These are phyloP conservation scores for Dissoconium aciculare DNA, from an alignment of 2,329 filamentous ascomycete genomes.

Conservation along the genomic window DNA sequence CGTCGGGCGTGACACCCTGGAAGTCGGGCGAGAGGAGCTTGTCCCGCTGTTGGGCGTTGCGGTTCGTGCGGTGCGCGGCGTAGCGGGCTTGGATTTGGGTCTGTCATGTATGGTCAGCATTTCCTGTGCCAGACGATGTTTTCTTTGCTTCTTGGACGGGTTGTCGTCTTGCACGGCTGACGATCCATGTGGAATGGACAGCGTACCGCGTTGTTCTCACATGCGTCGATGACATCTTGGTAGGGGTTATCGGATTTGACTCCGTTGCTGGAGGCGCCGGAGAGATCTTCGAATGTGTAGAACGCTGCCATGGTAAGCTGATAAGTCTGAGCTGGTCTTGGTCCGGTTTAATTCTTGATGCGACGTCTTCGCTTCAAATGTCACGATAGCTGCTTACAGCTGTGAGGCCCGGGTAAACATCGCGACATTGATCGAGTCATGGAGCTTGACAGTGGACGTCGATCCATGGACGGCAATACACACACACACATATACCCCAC, in stretches of 20 bases:
- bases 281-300: constrained; percentile 25
- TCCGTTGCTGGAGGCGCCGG: constrained; percentile 11
- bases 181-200: constrained; percentile 6
- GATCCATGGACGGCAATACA: too few species aligned
- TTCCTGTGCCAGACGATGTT: too few species aligned
- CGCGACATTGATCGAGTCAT: too few species aligned
- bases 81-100: constrained; percentile 57
- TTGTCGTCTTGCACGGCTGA: neutral
- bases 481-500: too few species aligned
- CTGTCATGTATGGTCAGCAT: constrained; percentile 27
- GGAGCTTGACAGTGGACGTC: too few species aligned
- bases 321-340: too few species aligned
- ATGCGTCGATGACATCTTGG: constrained; percentile 54
- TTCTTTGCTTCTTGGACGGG: neutral
- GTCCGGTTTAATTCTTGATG: too few species aligned
- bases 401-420: too few species aligned
- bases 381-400: too few species aligned
- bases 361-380: too few species aligned
- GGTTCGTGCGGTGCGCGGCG: constrained; percentile 53
- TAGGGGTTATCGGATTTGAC: constrained; percentile 53
- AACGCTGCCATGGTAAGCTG: constrained; percentile 22
- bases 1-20: constrained; percentile 57
- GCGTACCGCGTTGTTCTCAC: constrained; percentile 50
- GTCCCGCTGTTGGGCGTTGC: constrained; percentile 60
- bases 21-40: constrained; percentile 59